Evolutionary conservation across 306 rosid genomes (phyloP), one percentile per base, ranked within the genome.

Genomic region (Vachellia pachyceras): DNA sequence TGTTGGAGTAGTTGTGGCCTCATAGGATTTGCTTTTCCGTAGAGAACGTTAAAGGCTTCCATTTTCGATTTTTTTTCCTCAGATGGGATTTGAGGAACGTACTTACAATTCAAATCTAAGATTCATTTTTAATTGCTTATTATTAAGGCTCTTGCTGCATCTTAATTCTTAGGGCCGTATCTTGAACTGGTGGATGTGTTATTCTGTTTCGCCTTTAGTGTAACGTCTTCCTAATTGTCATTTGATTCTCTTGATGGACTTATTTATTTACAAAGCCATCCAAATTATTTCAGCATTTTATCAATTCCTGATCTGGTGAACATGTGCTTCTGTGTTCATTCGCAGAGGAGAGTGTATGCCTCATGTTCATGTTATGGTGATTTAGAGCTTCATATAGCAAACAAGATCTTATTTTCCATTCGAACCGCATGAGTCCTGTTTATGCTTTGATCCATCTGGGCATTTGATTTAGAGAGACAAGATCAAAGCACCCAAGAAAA

Each of bases 261-360:
- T 33, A 5, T 45, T 82, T 49, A 10, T 73, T 5, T 57, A 13
- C 36, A 6, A 73, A 49, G 20, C 4, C 40, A 22, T 78, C 22
- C 66, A 35, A 69, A 35, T 71, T 76, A 0, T 40, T n/a, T 70
- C n/a, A 52, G 70, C 46, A 33, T 44, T 70, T 55, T 10, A 22
- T 71, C 57, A 12, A 35, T 84, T 80, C 58, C 68, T 50, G 85
- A 83, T 80, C 86, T 80, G 79, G 42, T 80, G 61, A 72, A 36
- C 58, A 13, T 46, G 36, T 44, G 79, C 55, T 58, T 77, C 49
- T 61, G 60, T n/a, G n/a, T n/a, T n/a, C n/a, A n/a, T n/a, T n/a
- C n/a, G n/a, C n/a, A n/a, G n/a, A n/a, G n/a, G n/a, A n/a, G n/a
- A n/a, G n/a, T n/a, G n/a, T n/a, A n/a, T n/a, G n/a, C n/a, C n/a